Evolutionary conservation across 2,329 filamentous ascomycete species (phyloP).

Genomic region (Fusarium sp.): DNA sequence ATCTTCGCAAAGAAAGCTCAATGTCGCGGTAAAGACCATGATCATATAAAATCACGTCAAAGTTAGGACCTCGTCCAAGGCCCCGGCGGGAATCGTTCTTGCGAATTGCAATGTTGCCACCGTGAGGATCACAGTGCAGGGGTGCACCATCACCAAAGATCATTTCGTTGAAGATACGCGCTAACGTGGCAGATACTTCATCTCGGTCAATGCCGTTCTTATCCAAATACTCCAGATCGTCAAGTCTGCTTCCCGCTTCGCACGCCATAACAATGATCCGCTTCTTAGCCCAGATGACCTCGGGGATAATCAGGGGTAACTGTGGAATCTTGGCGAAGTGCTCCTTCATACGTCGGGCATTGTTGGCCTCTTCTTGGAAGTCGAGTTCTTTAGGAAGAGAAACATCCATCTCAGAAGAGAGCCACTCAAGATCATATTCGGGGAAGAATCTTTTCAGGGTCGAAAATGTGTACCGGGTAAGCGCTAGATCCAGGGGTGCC

Average conservation of each 20-base stretch:
- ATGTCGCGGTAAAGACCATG: conserved; percentile 97
- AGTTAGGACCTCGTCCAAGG: conserved; percentile 70
- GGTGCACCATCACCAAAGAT: conserved; percentile 91
- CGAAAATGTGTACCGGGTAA: conserved; percentile 89
- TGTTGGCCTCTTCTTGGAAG: conserved; percentile 84
- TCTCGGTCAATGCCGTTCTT: conserved; percentile 88
- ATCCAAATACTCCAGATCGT: conserved; percentile 89
- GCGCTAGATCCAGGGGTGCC: conserved; percentile 83
- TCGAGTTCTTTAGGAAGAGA: conserved; percentile 92
- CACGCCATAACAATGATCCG: conserved; percentile 96
- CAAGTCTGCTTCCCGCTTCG: conserved; percentile 83
- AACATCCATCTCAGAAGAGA: conserved; percentile 89
- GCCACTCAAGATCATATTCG: conserved; percentile 96
- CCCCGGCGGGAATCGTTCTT: conserved; percentile 69
- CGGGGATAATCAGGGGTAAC: conserved; percentile 86
- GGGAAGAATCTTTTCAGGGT: conserved; percentile 94
- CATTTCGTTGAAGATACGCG: conserved; percentile 98
- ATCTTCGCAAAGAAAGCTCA: conserved; percentile 76
- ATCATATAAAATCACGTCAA: conserved; percentile 95
- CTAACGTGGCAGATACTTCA: conserved; percentile 90
- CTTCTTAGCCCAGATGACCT: conserved; percentile 87
- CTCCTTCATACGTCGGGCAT: conserved; percentile 79
- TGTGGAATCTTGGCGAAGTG: conserved; percentile 80
- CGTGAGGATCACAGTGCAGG: conserved; percentile 95
- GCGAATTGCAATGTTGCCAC: conserved; percentile 92